Evolutionary conservation across 78 protist species (phyloP).

Genomic region (Chrysochromulina parva): DNA sequence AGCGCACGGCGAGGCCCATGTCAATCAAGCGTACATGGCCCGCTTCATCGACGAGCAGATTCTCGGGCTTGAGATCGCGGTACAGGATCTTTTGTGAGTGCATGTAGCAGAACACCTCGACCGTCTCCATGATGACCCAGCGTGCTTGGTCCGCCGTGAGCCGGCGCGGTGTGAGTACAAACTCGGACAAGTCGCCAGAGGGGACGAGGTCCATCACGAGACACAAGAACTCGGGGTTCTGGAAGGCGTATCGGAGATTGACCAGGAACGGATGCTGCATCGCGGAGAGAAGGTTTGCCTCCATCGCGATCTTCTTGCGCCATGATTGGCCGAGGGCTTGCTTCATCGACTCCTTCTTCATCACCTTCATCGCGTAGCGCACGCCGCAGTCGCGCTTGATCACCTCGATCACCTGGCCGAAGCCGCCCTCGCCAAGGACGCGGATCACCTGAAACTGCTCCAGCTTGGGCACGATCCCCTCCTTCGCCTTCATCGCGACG

Average conservation of each 20-base stretch:
- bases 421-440: neutral
- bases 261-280: neutral
- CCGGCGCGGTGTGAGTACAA: neutral
- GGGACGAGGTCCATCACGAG: conserved; percentile 19
- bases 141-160: neutral
- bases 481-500: neutral
- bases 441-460: neutral
- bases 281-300: neutral
- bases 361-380: conserved; percentile 36
- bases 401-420: conserved; percentile 23
- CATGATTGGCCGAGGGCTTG: neutral
- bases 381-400: neutral
- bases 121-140: neutral
- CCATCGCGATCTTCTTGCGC: neutral
- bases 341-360: conserved; percentile 9
- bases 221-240: neutral
- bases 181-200: neutral
- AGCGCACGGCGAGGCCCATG: neutral
- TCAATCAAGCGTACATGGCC: conserved; percentile 5
- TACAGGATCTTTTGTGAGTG: neutral
- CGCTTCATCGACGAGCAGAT: neutral
- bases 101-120: neutral
- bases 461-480: neutral
- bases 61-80: conserved; percentile 30
- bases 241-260: neutral